Evolutionary conservation across 2,329 filamentous ascomycete genomes (phyloP).

Genomic region (Pseudogymnoascus sp.): DNA sequence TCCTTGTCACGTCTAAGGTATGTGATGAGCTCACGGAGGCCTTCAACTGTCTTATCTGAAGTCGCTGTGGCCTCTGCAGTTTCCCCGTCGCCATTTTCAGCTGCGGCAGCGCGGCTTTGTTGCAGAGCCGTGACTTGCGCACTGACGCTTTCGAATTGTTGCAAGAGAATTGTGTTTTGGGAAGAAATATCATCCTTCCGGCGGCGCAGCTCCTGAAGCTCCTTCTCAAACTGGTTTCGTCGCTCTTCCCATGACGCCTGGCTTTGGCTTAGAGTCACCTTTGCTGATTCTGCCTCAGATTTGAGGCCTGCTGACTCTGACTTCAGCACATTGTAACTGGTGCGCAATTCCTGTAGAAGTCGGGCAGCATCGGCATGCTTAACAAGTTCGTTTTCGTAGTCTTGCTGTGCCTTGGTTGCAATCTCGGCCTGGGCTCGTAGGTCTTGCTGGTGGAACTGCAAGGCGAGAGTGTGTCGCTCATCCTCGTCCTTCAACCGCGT

Average conservation of each 20-base stretch:
- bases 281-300: slow-evolving; percentile 79
- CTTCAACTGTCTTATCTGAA: slow-evolving; percentile 58
- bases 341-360: slow-evolving; percentile 68
- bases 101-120: slow-evolving; percentile 56
- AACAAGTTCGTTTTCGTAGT: slow-evolving; percentile 88
- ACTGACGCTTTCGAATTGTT: slow-evolving; percentile 78
- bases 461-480: slow-evolving; percentile 69
- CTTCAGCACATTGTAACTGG: slow-evolving; percentile 75
- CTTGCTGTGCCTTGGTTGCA: slow-evolving; percentile 84
- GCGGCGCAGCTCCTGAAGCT: slow-evolving; percentile 69
- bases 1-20: slow-evolving; percentile 95
- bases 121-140: slow-evolving; percentile 74
- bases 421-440: slow-evolving; percentile 91
- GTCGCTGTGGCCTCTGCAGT: slow-evolving; percentile 30
- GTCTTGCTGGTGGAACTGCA: slow-evolving; percentile 82
- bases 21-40: slow-evolving; percentile 81
- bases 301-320: slow-evolving; percentile 67
- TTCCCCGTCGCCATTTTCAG: slow-evolving; percentile 45
- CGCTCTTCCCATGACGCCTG: slow-evolving; percentile 85
- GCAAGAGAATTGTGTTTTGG: slow-evolving; percentile 85
- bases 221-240: slow-evolving; percentile 71
- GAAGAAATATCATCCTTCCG: slow-evolving; percentile 77
- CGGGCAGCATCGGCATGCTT: slow-evolving; percentile 96
- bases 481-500: slow-evolving; percentile 75
- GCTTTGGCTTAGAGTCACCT: slow-evolving; percentile 68